A percentile compares a stretch with the other conserved stretches of the same genome.
These are phyloP conservation scores for Rubroshorea leprosula DNA, from an alignment of 345 rosid species.

Conservation along the genomic window DNA sequence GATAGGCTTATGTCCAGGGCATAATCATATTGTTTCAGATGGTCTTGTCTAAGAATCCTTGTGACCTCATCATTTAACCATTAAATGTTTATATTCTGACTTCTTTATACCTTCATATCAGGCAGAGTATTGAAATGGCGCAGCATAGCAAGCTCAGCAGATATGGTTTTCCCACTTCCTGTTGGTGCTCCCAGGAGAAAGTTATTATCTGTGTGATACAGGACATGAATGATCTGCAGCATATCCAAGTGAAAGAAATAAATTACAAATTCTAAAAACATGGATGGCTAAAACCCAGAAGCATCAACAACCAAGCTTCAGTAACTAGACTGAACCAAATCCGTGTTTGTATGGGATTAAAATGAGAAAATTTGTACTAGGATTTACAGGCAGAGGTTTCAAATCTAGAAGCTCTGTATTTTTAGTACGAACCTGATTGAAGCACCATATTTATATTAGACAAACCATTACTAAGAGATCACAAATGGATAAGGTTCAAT, in stretches of 20 bases:
- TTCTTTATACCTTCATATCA: conserved; percentile 77
- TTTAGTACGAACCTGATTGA: conserved; percentile 62
- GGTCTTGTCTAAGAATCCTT: neutral
- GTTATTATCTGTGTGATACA: conserved; percentile 87
- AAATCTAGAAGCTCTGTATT: conserved; percentile 94
- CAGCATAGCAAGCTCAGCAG: conserved; percentile 99
- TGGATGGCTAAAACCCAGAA: conserved; percentile 10
- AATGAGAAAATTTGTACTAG: conserved; percentile 87
- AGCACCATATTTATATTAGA: conserved; percentile 19
- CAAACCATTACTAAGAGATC: neutral
- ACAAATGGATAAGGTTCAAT: conserved; percentile 3
- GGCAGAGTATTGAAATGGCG: conserved; percentile 88
- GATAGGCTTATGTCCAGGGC: neutral
- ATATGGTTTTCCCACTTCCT: conserved; percentile 97
- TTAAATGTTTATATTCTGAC: neutral
- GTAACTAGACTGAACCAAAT: conserved; percentile 29
- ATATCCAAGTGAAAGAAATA: conserved; percentile 21
- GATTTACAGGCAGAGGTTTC: conserved; percentile 91
- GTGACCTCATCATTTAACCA: conserved; percentile 1
- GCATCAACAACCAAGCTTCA: conserved; percentile 14
- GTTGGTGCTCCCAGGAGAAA: conserved; percentile 97
- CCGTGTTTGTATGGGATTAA: conserved; percentile 98
- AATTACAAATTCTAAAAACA: conserved; percentile 10
- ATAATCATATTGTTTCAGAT: conserved; percentile 1
- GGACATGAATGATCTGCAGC: conserved; percentile 76